Evolutionary conservation across 2,329 filamentous ascomycete genomes (phyloP).

Genomic region (Botryotinia narcissicola): DNA sequence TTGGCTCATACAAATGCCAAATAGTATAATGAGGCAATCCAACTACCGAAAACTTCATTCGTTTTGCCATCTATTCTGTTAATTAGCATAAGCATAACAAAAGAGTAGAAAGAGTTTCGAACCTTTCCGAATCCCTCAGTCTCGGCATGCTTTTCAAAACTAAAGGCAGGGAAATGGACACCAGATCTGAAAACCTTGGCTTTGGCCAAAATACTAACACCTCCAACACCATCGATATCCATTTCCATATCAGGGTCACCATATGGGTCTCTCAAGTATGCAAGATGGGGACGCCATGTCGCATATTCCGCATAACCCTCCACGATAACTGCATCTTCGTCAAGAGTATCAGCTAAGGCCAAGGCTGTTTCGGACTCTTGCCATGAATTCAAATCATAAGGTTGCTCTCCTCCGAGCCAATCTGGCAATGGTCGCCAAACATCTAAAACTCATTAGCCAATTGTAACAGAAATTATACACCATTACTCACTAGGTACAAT

Average conservation of each 20-base stretch:
- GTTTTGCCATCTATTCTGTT: slow-evolving; percentile 78
- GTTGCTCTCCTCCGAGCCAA: slow-evolving; percentile 97
- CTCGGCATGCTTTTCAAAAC: slow-evolving; percentile 97
- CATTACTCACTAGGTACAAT: slow-evolving; percentile 87
- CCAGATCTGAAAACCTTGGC: slow-evolving; percentile 92
- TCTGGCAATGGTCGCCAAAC: slow-evolving; percentile 98
- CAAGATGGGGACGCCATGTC: slow-evolving; percentile 95
- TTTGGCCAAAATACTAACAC: slow-evolving; percentile 95
- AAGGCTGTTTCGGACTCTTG: slow-evolving; percentile 97
- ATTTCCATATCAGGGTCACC: slow-evolving; percentile 99
- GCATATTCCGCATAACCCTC: slow-evolving; percentile 99
- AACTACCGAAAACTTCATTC: slow-evolving; percentile 93
- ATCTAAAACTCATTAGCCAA: slow-evolving; percentile 51
- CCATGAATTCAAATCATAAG: slow-evolving; percentile 98
- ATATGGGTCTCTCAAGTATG: slow-evolving; percentile 93
- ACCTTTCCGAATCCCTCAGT: slow-evolving; percentile 99
- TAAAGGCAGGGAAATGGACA: slow-evolving; percentile 97
- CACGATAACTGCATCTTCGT: slow-evolving; percentile 97
- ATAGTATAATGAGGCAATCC: slow-evolving; percentile 97
- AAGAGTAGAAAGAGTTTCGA: slow-evolving; percentile 31
- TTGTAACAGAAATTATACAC: background rate
- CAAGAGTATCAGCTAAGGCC: slow-evolving; percentile 86
- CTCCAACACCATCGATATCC: slow-evolving; percentile 97
- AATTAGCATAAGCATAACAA: slow-evolving; percentile 19
- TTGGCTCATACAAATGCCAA: slow-evolving; percentile 99